Base-by-base conservation (phyloP, 2,329 filamentous ascomycete species). In the Gaeumannomyces tritici region DNA sequence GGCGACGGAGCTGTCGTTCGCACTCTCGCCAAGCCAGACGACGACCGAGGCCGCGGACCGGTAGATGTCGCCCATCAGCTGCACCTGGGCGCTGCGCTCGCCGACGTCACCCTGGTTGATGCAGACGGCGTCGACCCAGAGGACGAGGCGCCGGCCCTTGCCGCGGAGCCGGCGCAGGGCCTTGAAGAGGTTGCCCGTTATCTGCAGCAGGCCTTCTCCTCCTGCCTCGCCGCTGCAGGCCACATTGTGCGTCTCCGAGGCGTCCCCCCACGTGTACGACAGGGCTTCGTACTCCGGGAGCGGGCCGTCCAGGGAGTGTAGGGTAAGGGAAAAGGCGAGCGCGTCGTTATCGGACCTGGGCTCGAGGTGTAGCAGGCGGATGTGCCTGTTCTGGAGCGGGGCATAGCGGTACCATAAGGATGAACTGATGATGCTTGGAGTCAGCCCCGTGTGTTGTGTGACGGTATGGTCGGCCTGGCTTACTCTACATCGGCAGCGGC, bases 91-190 rank as follows among this genome's bases (percentile, higher is more conserved):
- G 21, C 55, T 59, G 31, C 63, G 62, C 54, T 67, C 66, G 51
- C 28, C 57, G 6, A 29, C 27, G 59, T 65, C 63, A 18, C 35
- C 21, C 61, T 66, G 66, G 59, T 67, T 63, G 66, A 66, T 65
- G 61, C 66, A 67, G 3, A 67, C 60, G 15, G 64, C 63, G 42
- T 67, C 66, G 55, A 67, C 61, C 66, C 66, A 67, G 29, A 67
- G 62, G 42, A 31, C 31, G 42, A 31, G 8, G 31, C 31, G 31
- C 31, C 8, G 31, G 31, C 13, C 42, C 28, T 26, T 18, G 18
- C 21, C 21, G 29, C 31, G 31, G 8, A 59, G 33, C 28, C 33
- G 57, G n/a, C 18, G 29, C 29, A 59, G 13, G 29, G 57, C 57
- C 57, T 28, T 12, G 56, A 29, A 31, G 18, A 57, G 56, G 15